phyloP scores from a whole-genome alignment of 2,329 filamentous ascomycete species.

The Neopestalotiopsis rosae region DNA sequence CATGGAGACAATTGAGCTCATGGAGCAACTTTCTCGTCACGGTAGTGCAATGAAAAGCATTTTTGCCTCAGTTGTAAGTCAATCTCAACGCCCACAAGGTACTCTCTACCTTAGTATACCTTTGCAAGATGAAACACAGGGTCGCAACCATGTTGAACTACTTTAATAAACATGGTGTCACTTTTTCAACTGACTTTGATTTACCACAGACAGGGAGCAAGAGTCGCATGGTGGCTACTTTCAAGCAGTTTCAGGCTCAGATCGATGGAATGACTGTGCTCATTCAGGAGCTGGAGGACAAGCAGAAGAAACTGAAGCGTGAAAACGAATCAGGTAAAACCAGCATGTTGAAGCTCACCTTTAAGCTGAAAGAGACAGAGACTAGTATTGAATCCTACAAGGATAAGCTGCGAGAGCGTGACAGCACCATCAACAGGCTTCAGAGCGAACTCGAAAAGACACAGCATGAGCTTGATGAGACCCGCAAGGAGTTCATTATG shows the following conservation, averaged over 20 bases:
- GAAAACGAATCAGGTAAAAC: background rate
- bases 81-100: background rate
- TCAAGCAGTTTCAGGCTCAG: background rate
- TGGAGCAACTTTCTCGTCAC: background rate
- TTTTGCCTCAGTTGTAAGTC: background rate
- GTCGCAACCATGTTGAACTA: too few relatives aligned
- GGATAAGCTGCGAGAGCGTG: background rate
- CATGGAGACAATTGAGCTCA: background rate
- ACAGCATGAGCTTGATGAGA: background rate
- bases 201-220: background rate
- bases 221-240: background rate
- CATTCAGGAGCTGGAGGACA: background rate
- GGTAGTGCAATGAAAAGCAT: background rate
- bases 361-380: background rate
- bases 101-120: background rate
- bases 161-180: too few relatives aligned
- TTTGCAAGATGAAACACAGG: too few relatives aligned
- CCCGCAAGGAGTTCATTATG: background rate
- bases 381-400: background rate
- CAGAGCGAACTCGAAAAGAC: background rate
- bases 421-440: background rate
- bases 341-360: background rate
- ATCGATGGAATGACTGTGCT: background rate
- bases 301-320: background rate
- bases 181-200: background rate